Conservation (phyloP, 108 stramenopile species). For the Nitzschia palea region DNA sequence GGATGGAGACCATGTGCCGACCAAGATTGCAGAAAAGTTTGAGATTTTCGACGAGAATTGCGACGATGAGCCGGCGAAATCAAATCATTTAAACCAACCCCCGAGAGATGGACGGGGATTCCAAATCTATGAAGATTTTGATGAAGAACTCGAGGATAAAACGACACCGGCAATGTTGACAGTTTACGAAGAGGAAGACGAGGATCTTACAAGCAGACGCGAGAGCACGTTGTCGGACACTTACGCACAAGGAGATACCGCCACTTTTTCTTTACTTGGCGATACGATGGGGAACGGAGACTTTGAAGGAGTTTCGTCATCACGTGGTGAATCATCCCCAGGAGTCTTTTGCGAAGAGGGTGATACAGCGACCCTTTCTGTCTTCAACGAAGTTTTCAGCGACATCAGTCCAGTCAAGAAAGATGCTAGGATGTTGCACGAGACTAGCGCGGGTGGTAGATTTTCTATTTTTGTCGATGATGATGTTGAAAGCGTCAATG, state of each 20-base stretch:
- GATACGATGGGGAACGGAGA: constrained; percentile 4
- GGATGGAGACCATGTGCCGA: not conserved
- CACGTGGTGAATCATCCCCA: not conserved
- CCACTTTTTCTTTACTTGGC: constrained; percentile 27
- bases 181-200: not conserved
- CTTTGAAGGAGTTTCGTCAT: not conserved
- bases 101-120: constrained; percentile 7
- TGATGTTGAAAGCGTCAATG: constrained; percentile 11
- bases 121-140: constrained; percentile 17
- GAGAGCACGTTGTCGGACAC: not conserved
- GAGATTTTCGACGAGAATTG: constrained; percentile 14
- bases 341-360: constrained; percentile 20
- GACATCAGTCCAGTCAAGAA: constrained; percentile 9
- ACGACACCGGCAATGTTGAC: not conserved
- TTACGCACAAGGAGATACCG: constrained; percentile 21
- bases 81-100: not conserved
- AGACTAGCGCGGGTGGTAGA: not conserved
- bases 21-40: not conserved
- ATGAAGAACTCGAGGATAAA: not conserved
- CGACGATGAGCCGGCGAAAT: not conserved
- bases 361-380: constrained; percentile 58
- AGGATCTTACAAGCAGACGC: not conserved
- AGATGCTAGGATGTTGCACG: not conserved
- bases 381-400: constrained; percentile 48
- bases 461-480: constrained; percentile 20